A percentile compares a stretch with the other conserved stretches of the same genome.
These are phyloP conservation scores for cucumber (Cucumis sativus) DNA, from an alignment of 306 rosid species.

Conservation along the genomic window DNA sequence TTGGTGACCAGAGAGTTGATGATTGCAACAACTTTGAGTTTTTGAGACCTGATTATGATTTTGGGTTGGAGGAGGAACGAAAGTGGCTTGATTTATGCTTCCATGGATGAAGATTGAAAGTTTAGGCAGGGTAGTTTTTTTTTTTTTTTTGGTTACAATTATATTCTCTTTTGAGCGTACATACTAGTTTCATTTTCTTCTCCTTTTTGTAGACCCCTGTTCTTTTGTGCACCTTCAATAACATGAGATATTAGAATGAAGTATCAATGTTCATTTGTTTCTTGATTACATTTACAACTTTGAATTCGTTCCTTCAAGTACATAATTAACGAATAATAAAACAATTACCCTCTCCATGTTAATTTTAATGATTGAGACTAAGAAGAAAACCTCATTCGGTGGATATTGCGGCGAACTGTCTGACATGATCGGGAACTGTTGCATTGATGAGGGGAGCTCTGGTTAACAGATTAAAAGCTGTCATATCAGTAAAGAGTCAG, in stretches of 20 bases:
- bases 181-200: neutral
- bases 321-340: neutral
- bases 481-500: neutral
- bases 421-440: neutral
- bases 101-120: constrained; percentile 10
- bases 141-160: neutral
- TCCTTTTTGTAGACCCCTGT: neutral
- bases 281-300: neutral
- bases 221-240: neutral
- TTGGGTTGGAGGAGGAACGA: constrained; percentile 45
- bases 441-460: neutral
- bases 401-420: neutral
- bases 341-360: neutral
- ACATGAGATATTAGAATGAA: neutral
- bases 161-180: neutral
- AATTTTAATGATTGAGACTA: neutral
- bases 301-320: neutral
- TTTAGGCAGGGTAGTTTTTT: neutral
- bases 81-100: constrained; percentile 35
- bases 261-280: neutral
- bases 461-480: neutral
- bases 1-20: constrained; percentile 15
- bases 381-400: neutral
- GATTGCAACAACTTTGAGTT: constrained; percentile 25
- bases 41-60: constrained; percentile 47